Evolutionary conservation across 2,329 filamentous ascomycete genomes (phyloP), one percentile per base, ranked within the genome.

Genomic region (Gliomastix tumulicola): DNA sequence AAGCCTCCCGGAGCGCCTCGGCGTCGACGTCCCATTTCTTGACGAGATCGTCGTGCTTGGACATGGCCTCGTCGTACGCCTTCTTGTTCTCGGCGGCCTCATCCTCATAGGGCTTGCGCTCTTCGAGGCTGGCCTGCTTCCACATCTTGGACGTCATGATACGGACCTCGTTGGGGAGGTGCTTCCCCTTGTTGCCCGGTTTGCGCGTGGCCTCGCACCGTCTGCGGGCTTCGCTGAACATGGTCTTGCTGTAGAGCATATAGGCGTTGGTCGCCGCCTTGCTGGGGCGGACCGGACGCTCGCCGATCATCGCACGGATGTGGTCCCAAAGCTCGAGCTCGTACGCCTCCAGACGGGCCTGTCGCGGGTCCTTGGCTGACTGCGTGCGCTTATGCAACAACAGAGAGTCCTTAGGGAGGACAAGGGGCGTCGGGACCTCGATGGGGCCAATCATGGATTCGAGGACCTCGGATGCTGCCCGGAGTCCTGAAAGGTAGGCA

Each of bases 401-500:
- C 39, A 63, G 41, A 28, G 69, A 62, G 43, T 79, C 68, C 50
- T 82, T 78, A 44, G 81, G 68, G 41, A 78, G 71, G 15, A 97
- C 76, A 4, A 98, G 70, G 2, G 88, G 88, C 4, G 68, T 69
- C 1, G 84, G 84, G 10, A 95, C 67, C 31, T 82, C 65, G 41
- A 98, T 88, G 1, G 88, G 82, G 2, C 92, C 92, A 21, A 92
- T 68, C 55, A 96, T 75, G 4, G 77, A 68, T 37, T 90, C 82
- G 25, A 95, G 68, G 3, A 98, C 76, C 52, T 97, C 89, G 4
- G 85, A 82, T 10, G 92, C 92, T 4, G 84, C 92, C 34, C 92
- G 82, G 6, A 98, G 69, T 4, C 92, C 94, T 3, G 92, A 96
- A 5, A 98, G 68, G 54, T 97, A 98, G 8, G 92, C 94, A 6